Evolutionary conservation across 345 rosid genomes (phyloP).

Genomic region (Rhodamnia rubescens): DNA sequence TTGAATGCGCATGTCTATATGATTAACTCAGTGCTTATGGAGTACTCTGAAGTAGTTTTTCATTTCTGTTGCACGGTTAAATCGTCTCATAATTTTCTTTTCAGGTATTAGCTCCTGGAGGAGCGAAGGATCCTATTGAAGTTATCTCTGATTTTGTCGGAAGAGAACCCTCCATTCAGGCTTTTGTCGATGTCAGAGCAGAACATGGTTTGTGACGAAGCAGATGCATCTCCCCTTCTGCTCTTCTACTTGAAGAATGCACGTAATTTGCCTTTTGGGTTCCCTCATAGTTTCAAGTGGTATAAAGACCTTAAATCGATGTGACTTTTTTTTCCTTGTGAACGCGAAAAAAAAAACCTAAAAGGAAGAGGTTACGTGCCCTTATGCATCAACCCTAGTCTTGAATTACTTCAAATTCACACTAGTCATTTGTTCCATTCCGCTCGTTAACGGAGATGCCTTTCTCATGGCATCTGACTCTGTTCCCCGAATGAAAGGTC

Average conservation of each 20-base stretch:
- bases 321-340: background rate
- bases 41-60: background rate
- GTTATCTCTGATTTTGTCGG: conserved; percentile 74
- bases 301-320: background rate
- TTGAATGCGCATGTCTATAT: background rate
- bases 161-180: conserved; percentile 78
- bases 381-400: background rate
- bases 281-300: background rate
- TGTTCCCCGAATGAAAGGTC: background rate
- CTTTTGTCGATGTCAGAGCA: conserved; percentile 49
- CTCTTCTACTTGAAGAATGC: background rate
- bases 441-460: background rate
- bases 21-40: background rate
- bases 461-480: background rate
- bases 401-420: background rate
- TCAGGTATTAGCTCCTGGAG: conserved; percentile 85
- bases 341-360: background rate
- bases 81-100: conserved; percentile 1
- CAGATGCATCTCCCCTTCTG: background rate
- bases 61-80: background rate
- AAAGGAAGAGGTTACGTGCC: background rate
- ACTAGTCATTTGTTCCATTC: background rate
- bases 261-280: background rate
- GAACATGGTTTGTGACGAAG: conserved; percentile 9
- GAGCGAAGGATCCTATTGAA: conserved; percentile 73